Conservation (phyloP, 352 stramenopile species). For the Phytophthora brassicae region DNA sequence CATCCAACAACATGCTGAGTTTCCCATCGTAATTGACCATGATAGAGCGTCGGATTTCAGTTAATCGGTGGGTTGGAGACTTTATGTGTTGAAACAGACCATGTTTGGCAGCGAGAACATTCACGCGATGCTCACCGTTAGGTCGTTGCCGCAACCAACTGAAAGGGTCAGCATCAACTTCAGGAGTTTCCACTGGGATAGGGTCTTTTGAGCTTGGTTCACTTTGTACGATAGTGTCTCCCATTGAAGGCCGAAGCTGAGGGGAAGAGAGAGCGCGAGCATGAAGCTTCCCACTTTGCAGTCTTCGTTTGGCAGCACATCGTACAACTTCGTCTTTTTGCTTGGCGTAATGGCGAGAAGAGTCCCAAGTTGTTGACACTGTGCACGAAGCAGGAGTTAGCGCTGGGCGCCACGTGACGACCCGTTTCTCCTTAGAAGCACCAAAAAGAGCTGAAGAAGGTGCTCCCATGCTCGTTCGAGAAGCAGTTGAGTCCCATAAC, state of each 20-base stretch:
- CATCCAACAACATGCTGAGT: conserved; percentile 14
- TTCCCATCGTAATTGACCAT: conserved; percentile 1
- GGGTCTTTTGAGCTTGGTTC: not conserved
- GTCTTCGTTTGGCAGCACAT: conserved; percentile 23
- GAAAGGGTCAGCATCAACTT: conserved; percentile 45
- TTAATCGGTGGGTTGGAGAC: conserved; percentile 12
- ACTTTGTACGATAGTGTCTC: not conserved
- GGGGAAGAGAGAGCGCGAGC: conserved; percentile 17
- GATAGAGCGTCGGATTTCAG: conserved; percentile 1
- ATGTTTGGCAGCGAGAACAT: conserved; percentile 47
- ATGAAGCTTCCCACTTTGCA: conserved; percentile 16
- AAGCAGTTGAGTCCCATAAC: conserved; percentile 40
- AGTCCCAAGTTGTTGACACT: conserved; percentile 51
- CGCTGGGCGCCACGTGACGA: conserved; percentile 53
- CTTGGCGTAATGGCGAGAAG: conserved; percentile 56
- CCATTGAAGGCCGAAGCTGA: conserved; percentile 13
- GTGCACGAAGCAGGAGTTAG: conserved; percentile 36
- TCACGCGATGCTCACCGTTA: conserved; percentile 55
- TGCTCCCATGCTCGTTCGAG: conserved; percentile 13
- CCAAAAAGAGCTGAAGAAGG: conserved; percentile 50
- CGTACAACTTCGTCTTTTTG: conserved; percentile 47
- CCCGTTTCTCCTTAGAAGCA: conserved; percentile 39
- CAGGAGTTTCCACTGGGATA: not conserved
- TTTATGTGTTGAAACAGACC: conserved; percentile 44
- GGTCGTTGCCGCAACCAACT: conserved; percentile 55